A percentile compares a stretch with the other conserved stretches of the same genome.
These are phyloP conservation scores for Daedalea quercina DNA, from an alignment of 768 basidiomycete species.

Conservation along the genomic window DNA sequence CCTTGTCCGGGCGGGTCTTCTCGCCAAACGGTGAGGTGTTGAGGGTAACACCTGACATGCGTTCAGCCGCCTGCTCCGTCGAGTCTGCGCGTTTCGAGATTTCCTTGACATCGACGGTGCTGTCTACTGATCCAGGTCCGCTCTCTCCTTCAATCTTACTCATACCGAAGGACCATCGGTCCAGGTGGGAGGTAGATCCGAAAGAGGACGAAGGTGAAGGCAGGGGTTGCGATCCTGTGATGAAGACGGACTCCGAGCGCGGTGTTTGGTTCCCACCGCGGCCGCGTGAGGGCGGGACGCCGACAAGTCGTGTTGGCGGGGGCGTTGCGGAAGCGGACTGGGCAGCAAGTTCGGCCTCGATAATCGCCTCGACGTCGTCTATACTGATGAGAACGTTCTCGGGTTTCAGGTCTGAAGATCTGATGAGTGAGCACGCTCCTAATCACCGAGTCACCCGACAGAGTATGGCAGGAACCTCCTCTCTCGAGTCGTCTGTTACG, in stretches of 20 bases:
- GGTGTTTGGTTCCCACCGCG: conserved; percentile 97
- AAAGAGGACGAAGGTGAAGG: conserved; percentile 79
- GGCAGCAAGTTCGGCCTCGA: conserved; percentile 69
- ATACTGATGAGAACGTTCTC: conserved; percentile 98
- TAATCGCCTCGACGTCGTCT: conserved; percentile 93
- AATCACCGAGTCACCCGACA: neutral
- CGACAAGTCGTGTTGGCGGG: conserved; percentile 64
- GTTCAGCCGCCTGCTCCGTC: conserved; percentile 41
- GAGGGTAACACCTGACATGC: conserved; percentile 42
- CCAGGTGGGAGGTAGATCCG: conserved; percentile 59
- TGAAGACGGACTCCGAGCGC: conserved; percentile 71
- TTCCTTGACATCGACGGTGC: conserved; percentile 2
- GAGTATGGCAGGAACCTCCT: neutral
- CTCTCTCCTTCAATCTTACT: conserved; percentile 64
- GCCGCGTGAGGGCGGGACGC: conserved; percentile 89
- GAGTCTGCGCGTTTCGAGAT: conserved; percentile 26
- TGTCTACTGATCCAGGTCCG: conserved; percentile 27
- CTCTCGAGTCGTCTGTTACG: too few species aligned
- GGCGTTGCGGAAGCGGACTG: conserved; percentile 38
- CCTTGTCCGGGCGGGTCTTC: conserved; percentile 28
- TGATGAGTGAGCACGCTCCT: neutral
- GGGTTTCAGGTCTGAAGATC: conserved; percentile 75
- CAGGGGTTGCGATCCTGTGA: conserved; percentile 90
- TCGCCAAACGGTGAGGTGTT: conserved; percentile 33
- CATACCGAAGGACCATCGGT: conserved; percentile 92